Evolutionary conservation across 2,329 filamentous ascomycete genomes (phyloP).

Genomic region (Pseudogymnoascus sp.): DNA sequence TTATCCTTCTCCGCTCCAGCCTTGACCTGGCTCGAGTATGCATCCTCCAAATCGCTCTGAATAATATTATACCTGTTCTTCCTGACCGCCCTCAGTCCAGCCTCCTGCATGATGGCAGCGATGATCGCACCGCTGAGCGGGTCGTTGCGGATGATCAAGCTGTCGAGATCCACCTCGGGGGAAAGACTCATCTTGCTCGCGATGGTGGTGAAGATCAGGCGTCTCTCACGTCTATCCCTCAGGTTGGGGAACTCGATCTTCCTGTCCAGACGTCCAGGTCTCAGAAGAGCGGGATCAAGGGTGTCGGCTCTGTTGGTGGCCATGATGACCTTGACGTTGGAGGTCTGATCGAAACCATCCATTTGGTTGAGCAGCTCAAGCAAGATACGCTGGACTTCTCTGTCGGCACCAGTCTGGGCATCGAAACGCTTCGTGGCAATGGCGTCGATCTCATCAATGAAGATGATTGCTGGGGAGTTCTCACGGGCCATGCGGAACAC

Average conservation of each 20-base stretch:
- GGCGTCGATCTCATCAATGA: conserved; percentile 98
- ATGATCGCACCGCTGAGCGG: conserved; percentile 92
- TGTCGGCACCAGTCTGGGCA: conserved; percentile 92
- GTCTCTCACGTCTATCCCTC: conserved; percentile 85
- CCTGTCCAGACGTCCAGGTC: conserved; percentile 88
- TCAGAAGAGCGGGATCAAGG: conserved; percentile 85
- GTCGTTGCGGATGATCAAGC: conserved; percentile 92
- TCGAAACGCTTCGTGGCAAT: conserved; percentile 99
- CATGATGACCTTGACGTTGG: conserved; percentile 99
- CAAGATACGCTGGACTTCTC: conserved; percentile 96
- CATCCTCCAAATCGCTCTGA: conserved; percentile 91
- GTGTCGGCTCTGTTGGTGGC: conserved; percentile 98
- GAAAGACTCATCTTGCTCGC: conserved; percentile 94
- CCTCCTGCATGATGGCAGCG: conserved; percentile 98
- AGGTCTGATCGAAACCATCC: conserved; percentile 98
- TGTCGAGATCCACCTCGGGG: conserved; percentile 93
- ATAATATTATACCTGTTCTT: conserved; percentile 99
- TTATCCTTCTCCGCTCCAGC: conserved; percentile 26
- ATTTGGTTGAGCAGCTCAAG: conserved; percentile 98
- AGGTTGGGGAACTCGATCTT: conserved; percentile 99
- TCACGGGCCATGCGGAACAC: conserved; percentile 98
- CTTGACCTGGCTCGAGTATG: conserved; percentile 96
- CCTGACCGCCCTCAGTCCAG: conserved; percentile 82
- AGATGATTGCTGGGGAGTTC: conserved; percentile 97
- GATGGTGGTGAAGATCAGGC: conserved; percentile 96